phyloP scores from a whole-genome alignment of 441 rosid species.

The Brassica hybrid region DNA sequence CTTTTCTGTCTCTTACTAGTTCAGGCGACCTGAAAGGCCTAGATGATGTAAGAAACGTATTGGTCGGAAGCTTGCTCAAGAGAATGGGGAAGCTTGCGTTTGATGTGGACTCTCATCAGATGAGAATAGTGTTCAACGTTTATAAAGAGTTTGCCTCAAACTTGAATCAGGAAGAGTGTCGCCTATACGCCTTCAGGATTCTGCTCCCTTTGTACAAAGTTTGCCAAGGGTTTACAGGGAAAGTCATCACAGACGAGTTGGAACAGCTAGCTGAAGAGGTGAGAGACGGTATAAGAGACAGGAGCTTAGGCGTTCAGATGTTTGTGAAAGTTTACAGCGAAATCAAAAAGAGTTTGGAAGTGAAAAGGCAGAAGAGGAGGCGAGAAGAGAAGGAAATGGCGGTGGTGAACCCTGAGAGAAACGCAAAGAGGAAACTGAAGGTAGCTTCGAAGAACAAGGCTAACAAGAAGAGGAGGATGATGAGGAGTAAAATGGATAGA shows the following conservation, averaged over 20 bases:
- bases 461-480: constrained; percentile 75
- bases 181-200: constrained; percentile 55
- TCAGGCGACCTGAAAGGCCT: constrained; percentile 42
- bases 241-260: constrained; percentile 57
- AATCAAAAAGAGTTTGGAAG: constrained; percentile 58
- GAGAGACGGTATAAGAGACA: constrained; percentile 47
- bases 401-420: constrained; percentile 69
- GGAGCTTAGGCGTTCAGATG: constrained; percentile 52
- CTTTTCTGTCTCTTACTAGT: constrained; percentile 47
- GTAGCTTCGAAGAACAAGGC: constrained; percentile 69
- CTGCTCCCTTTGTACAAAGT: constrained; percentile 77
- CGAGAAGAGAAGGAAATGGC: constrained; percentile 79
- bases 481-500: constrained; percentile 40
- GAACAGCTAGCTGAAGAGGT: constrained; percentile 74
- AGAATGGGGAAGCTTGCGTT: constrained; percentile 76
- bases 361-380: constrained; percentile 76
- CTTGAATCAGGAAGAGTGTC: constrained; percentile 50
- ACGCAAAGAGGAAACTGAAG: constrained; percentile 82
- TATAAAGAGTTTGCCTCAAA: constrained; percentile 50
- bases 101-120: constrained; percentile 66
- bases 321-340: constrained; percentile 60
- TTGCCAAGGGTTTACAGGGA: constrained; percentile 79
- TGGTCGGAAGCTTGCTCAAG: constrained; percentile 61
- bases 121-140: constrained; percentile 65
- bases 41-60: constrained; percentile 39